Percentiles rank a stretch among this genome's conserved stretches.
phyloP scores from a whole-genome alignment of 2,329 filamentous ascomycete species.

The Colletotrichum destructivum region DNA sequence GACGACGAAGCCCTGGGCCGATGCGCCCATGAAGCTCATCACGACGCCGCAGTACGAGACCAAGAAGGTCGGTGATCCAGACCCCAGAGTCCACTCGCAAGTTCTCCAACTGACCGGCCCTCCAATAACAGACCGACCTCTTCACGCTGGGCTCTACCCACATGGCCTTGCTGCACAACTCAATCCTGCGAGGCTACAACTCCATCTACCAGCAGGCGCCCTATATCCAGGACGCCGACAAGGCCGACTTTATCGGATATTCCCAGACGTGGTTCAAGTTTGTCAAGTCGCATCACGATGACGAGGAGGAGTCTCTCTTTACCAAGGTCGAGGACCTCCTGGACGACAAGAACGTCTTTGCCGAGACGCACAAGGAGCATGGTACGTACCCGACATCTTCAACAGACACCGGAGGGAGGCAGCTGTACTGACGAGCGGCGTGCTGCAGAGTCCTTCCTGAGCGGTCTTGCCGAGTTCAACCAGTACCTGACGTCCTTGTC shows the following conservation, averaged over 20 bases:
- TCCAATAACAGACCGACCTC: conserved; percentile 65
- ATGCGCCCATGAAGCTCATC: conserved; percentile 68
- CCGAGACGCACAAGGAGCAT: conserved; percentile 69
- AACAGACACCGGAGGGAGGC: neutral
- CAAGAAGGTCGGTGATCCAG: conserved; percentile 58
- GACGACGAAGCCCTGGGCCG: conserved; percentile 63
- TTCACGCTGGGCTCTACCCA: conserved; percentile 73
- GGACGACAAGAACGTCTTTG: conserved; percentile 65
- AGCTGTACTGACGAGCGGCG: neutral
- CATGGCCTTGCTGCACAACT: conserved; percentile 75
- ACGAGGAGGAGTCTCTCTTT: conserved; percentile 72
- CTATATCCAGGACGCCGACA: conserved; percentile 65
- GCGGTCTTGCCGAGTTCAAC: conserved; percentile 66
- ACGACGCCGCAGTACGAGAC: conserved; percentile 68
- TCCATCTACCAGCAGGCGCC: conserved; percentile 73
- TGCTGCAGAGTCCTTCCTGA: conserved; percentile 62
- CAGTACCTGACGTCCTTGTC: conserved; percentile 64
- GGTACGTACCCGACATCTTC: conserved; percentile 54
- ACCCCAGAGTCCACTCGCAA: neutral
- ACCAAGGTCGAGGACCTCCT: conserved; percentile 68
- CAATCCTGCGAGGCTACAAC: conserved; percentile 75
- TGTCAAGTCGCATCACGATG: conserved; percentile 72
- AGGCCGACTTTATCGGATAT: conserved; percentile 71
- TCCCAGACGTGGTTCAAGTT: conserved; percentile 71
- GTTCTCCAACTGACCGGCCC: conserved; percentile 32